Evolutionary conservation across 805 yeast species (phyloP), one percentile per base, ranked within the genome.

Genomic region (Yarrowia keelungensis): DNA sequence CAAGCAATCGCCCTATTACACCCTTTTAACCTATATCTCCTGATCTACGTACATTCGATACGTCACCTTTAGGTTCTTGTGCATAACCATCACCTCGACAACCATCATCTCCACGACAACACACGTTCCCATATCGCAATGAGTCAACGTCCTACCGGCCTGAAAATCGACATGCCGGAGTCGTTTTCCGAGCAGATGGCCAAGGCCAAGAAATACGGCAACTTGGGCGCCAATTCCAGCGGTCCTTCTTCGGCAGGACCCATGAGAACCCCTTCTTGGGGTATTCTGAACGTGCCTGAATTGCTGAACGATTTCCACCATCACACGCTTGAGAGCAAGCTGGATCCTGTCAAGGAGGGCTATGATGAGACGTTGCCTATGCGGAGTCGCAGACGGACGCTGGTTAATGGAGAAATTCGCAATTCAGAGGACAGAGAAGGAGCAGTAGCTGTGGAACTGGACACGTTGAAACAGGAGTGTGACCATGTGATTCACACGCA

Each of bases 121-220:
- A 4, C 8, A 11, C 12, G 32, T 38, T 38, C 5, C 10, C 12
- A 36, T 14, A 36, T 26, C n/a, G 14, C 58, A 16, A n/a, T 56
- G 64, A 56, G 64, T 12, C 49, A 42, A n/a, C 26, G 49, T 42
- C 62, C 62, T 38, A 56, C 62, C 5, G 65, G 65, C 12, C 65
- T 59, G 11, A 59, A 59, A 12, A 43, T 59, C 10, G 65, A 59
- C 10, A 59, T 59, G 65, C 65, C 65, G 7, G 65, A 59, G 65
- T 45, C 65, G 16, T 59, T 59, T 59, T 59, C 65, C 19, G 65
- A 59, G 35, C 65, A 59, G 65, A 59, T 59, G 65, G 50, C 65
- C 41, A 43, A 45, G 42, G 50, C 51, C 16, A 59, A 59, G 19
- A 43, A 45, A 22, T 59, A 59, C 42, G 65, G 65, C 65, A 35